phyloP scores from a whole-genome alignment of 352 stramenopile species.

The Phytophthora sp. region DNA sequence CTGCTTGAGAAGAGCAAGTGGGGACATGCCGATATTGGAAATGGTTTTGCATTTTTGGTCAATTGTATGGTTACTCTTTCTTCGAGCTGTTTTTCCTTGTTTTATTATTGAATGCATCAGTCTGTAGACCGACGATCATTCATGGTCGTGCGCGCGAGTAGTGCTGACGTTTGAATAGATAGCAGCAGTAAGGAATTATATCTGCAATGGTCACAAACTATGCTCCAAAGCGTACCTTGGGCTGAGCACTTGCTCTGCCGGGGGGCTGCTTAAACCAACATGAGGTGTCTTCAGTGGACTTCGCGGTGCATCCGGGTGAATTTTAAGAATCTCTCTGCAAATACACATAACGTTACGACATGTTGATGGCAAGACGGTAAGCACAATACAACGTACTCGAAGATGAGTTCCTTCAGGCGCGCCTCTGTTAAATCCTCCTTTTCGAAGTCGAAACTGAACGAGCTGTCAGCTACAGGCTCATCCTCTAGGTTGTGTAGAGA shows the following conservation, averaged over 20 bases:
- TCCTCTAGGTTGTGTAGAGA: constrained; percentile 94
- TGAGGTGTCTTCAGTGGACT: constrained; percentile 23
- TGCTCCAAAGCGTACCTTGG: constrained; percentile 38
- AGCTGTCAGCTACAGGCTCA: constrained; percentile 80
- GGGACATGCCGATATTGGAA: background rate
- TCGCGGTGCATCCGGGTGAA: constrained; percentile 59
- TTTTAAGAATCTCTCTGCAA: constrained; percentile 72
- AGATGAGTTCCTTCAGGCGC: constrained; percentile 88
- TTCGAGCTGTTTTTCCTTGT: constrained; percentile 10
- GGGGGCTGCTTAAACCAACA: constrained; percentile 24
- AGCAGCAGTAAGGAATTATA: background rate
- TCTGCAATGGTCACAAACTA: background rate
- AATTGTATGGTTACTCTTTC: constrained; percentile 24
- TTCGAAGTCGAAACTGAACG: constrained; percentile 91
- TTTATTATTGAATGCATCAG: constrained; percentile 24
- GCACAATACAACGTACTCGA: constrained; percentile 59
- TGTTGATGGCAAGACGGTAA: background rate
- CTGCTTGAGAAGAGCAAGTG: background rate
- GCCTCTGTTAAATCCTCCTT: constrained; percentile 85
- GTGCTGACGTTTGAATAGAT: constrained; percentile 9
- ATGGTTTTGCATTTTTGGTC: constrained; percentile 29
- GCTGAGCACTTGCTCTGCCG: constrained; percentile 54
- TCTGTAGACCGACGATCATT: constrained; percentile 4
- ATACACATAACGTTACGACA: background rate
- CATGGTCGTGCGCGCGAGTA: constrained; percentile 17